Base-by-base conservation (phyloP, 2,329 filamentous ascomycete genomes). In the Apiospora rasikravindrae region DNA sequence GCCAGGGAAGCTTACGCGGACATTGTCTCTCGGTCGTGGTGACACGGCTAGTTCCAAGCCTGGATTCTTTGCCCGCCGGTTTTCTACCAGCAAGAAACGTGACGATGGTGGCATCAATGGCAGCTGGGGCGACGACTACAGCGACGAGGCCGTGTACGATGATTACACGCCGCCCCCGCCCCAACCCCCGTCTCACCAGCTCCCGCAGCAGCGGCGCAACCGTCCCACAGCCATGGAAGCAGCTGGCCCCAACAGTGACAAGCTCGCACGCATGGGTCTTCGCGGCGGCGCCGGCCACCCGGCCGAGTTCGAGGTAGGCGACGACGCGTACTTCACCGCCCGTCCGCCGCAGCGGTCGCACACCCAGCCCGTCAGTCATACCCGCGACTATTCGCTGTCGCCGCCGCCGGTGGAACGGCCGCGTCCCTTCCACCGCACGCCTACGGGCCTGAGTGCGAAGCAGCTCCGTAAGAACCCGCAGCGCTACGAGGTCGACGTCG, bases 401-500 rank as follows among this genome's bases (percentile, higher is more conserved):
- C 69, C 73, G 69, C 51, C 61, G 53, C 53, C 53, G 14, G 26
- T 74, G 19, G 57, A 66, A 67, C 74, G 68, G 49, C 71, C 71
- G 19, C 72, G 76, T 68, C 82, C 85, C 0, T 93, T 94, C 81
- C 89, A 91, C 75, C 90, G 93, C 57, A 91, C 90, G 6, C 92
- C 93, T 1, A 95, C 93, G 0, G 91, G 90, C 19, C 81, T 94
- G 53, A 90, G 89, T 33, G 82, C 85, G 2, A 93, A 91, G 78
- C 87, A 92, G 75, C 84, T 88, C 75, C 87, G 86, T 77, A 87
- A 88, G 74, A 84, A 82, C 72, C 81, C 85, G 2, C 85, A 87
- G 53, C 85, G 85, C 24, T 85, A 86, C 61, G 87, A 89, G 13
- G 89, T 98, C 73, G 91, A 98, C 78, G 86, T 98, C 0, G 90